These are phyloP conservation scores for Cunninghamia lanceolata DNA, from an alignment of 75 land plant species.

Conservation along the genomic window DNA sequence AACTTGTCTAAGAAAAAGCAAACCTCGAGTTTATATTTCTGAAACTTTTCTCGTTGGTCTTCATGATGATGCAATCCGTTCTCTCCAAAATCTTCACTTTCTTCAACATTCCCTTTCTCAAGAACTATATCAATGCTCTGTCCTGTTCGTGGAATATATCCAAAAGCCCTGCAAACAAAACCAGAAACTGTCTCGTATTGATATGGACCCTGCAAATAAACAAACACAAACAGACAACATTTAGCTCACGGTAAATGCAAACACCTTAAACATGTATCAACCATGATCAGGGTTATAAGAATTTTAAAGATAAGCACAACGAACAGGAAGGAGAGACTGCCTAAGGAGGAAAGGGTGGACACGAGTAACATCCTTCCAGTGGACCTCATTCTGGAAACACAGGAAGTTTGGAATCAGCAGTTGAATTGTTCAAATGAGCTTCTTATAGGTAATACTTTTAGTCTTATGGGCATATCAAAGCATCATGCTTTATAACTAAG, in stretches of 20 bases:
- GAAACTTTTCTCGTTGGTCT: slow-evolving; percentile 66
- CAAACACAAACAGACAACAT: neutral
- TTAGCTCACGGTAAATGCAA: neutral
- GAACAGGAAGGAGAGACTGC: neutral
- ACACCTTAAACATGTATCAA: slow-evolving; percentile 3
- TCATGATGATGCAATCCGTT: slow-evolving; percentile 49
- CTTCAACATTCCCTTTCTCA: slow-evolving; percentile 44
- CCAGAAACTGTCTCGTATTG: slow-evolving; percentile 98
- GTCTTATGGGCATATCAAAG: neutral
- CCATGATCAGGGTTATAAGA: neutral
- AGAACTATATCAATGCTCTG: slow-evolving; percentile 71
- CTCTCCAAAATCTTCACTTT: slow-evolving; percentile 29
- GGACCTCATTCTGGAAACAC: neutral
- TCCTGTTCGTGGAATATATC: slow-evolving; percentile 90
- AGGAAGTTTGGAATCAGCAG: neutral
- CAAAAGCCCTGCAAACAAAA: slow-evolving; percentile 93
- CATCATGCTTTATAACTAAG: neutral
- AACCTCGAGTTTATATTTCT: slow-evolving; percentile 82
- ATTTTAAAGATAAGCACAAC: neutral
- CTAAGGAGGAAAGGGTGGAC: neutral
- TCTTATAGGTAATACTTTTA: neutral
- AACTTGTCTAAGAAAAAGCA: neutral
- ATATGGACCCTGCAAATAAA: slow-evolving; percentile 58
- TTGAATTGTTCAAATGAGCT: neutral
- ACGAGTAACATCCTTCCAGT: neutral